phyloP scores from a whole-genome alignment of 805 yeast genomes.

The Candida tallmaniae region DNA sequence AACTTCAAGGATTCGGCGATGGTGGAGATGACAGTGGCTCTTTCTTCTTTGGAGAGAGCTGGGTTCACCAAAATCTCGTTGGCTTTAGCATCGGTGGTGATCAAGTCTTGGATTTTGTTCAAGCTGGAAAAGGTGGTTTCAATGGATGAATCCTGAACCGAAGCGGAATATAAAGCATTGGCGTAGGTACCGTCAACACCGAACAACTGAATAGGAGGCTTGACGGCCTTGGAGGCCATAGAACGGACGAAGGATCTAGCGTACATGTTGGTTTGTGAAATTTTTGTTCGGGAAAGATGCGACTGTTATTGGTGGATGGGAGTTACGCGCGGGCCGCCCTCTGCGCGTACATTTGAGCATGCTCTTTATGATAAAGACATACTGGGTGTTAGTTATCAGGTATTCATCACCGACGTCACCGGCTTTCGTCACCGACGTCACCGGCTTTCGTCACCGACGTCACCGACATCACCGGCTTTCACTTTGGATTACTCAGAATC shows the following conservation, averaged over 20 bases:
- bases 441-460: too few species aligned
- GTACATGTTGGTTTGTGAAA: too few species aligned
- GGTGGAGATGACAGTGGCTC: constrained; percentile 63
- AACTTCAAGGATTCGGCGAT: constrained; percentile 46
- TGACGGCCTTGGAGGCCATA: constrained; percentile 63
- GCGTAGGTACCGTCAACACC: constrained; percentile 98
- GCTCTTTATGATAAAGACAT: too few species aligned
- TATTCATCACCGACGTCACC: too few species aligned
- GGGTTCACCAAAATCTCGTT: constrained; percentile 69
- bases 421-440: too few species aligned
- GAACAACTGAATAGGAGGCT: constrained; percentile 89
- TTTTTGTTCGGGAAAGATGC: too few species aligned
- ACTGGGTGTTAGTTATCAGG: too few species aligned
- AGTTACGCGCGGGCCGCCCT: too few species aligned
- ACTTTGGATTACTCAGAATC: too few species aligned
- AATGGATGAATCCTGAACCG: constrained; percentile 74
- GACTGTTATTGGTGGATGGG: too few species aligned
- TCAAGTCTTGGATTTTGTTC: constrained; percentile 47
- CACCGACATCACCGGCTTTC: too few species aligned
- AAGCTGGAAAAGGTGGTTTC: constrained; percentile 68
- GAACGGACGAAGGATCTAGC: constrained; percentile 43
- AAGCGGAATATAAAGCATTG: constrained; percentile 87
- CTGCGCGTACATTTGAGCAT: too few species aligned
- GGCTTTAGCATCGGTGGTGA: constrained; percentile 62
- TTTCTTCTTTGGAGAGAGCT: constrained; percentile 70